Percentiles rank a stretch among this genome's conserved stretches.
Evolutionary conservation across 2,329 filamentous ascomycete species (phyloP).

Genomic region (Coniella vitis): DNA sequence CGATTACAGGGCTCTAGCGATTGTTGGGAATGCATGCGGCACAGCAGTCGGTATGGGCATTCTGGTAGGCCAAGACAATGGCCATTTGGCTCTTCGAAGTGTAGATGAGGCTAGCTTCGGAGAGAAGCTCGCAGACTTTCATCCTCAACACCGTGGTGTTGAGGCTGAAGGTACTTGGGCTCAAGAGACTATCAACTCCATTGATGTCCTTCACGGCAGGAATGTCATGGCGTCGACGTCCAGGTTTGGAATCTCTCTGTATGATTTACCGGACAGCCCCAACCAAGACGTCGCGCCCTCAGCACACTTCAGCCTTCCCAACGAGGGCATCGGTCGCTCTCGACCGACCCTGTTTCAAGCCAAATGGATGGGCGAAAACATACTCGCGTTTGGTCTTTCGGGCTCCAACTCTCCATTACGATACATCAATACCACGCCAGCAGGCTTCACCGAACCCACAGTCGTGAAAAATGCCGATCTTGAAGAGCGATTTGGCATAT

Average conservation of each 20-base stretch:
- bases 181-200: conserved; percentile 23
- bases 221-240: conserved; percentile 28
- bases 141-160: conserved; percentile 19
- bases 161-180: neutral
- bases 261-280: conserved; percentile 22
- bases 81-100: conserved; percentile 39
- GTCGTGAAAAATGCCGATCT: conserved; percentile 27
- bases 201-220: conserved; percentile 26
- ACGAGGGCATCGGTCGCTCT: conserved; percentile 9
- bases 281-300: conserved; percentile 16
- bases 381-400: conserved; percentile 39
- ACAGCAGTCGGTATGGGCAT: conserved; percentile 26
- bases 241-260: conserved; percentile 28
- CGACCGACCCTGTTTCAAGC: conserved; percentile 23
- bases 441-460: conserved; percentile 33
- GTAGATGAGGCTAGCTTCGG: conserved; percentile 28
- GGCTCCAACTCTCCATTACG: conserved; percentile 36
- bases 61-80: conserved; percentile 43
- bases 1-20: conserved; percentile 41
- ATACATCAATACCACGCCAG: conserved; percentile 38
- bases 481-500: conserved; percentile 21
- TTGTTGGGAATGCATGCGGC: conserved; percentile 30
- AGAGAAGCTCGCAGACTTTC: conserved; percentile 22
- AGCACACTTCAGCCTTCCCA: conserved; percentile 18
- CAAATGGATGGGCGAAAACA: conserved; percentile 40